A percentile compares a stretch with the other conserved stretches of the same genome.
Evolutionary conservation across 441 rosid species (phyloP).

Genomic region (Pelargonium hybrid): DNA sequence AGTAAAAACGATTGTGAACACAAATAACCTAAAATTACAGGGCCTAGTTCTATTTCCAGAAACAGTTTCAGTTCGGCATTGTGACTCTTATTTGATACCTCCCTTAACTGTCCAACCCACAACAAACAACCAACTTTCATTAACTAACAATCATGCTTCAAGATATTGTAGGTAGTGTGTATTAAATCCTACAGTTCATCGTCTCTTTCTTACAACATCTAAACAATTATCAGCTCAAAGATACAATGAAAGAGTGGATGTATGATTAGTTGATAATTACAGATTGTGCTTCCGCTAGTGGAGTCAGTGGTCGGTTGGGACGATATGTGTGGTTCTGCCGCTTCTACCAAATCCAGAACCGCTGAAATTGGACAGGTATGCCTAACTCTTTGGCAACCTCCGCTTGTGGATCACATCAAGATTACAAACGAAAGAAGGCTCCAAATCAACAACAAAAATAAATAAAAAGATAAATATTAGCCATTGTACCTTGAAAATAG

Average conservation of each 20-base stretch:
- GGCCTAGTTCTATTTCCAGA: slow-evolving; percentile 77
- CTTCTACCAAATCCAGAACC: slow-evolving; percentile 97
- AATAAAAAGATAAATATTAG: not conserved
- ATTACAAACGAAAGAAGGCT: not conserved
- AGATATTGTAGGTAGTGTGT: not conserved
- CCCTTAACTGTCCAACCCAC: slow-evolving; percentile 91
- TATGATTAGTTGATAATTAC: slow-evolving; percentile 31
- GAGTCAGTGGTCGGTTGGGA: slow-evolving; percentile 77
- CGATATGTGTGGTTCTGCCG: slow-evolving; percentile 96
- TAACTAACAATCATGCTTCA: not conserved
- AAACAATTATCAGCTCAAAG: not conserved
- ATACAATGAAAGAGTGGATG: not conserved
- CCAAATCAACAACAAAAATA: not conserved
- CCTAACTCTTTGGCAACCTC: slow-evolving; percentile 91
- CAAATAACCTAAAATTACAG: slow-evolving; percentile 32
- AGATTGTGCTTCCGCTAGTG: slow-evolving; percentile 74
- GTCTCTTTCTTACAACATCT: not conserved
- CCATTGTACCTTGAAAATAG: slow-evolving; percentile 53
- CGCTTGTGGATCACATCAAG: slow-evolving; percentile 42
- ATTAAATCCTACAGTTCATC: not conserved
- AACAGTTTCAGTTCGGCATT: slow-evolving; percentile 81
- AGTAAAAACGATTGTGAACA: not conserved
- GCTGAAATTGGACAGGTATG: slow-evolving; percentile 71
- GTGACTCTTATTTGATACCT: slow-evolving; percentile 61
- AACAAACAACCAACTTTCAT: slow-evolving; percentile 13